Base-by-base conservation (phyloP, 2,329 filamentous ascomycete genomes). In the Fusarium cicatricum region DNA sequence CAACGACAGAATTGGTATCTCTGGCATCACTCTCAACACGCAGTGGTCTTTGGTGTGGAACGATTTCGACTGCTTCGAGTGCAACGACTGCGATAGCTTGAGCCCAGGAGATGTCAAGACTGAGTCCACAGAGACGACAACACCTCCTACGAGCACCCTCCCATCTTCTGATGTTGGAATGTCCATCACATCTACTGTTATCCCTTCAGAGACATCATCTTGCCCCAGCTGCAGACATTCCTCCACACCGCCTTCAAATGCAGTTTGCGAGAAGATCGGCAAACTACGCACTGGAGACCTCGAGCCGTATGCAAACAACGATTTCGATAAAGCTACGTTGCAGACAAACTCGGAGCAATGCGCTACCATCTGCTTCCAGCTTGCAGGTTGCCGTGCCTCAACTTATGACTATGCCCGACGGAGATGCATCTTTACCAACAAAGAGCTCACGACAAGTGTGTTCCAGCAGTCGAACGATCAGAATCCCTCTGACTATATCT, bases 21-120 rank as follows among this genome's bases (percentile, higher is more conserved):
- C 2, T 26, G 55, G 55, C 0, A 58, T 58, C 1, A 21, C 48
- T 8, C 1, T 59, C 0, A 23, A 47, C 1, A 23, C 8, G 1
- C 46, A 15, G 1, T 0, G 21, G 0, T 47, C 53, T 4, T 1
- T 58, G 12, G 23, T 58, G 6, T 59, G 55, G 55, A 58, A 59
- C 2, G 55, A 59, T 1, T 39, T 28, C 0, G 54, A 58, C 15
- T 59, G 55, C 14, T 59, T 59, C 0, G 32, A 59, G 10, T 59
- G 55, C 12, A 32, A 42, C 0, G 54, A 48, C 3, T 59, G 55
- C 1, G 55, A 53, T 2, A 15, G 32, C 1, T 19, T 15, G 11
- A 32, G n/a, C 8, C 11, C 29, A 5, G 26, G 19, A 0, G 47
- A 47, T 11, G 3, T 19, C 2, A 12, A 11, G 10, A 36, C 29